Evolutionary conservation across 345 rosid species (phyloP), one percentile per base, ranked within the genome.

Genomic region (Eucalyptus pumila): DNA sequence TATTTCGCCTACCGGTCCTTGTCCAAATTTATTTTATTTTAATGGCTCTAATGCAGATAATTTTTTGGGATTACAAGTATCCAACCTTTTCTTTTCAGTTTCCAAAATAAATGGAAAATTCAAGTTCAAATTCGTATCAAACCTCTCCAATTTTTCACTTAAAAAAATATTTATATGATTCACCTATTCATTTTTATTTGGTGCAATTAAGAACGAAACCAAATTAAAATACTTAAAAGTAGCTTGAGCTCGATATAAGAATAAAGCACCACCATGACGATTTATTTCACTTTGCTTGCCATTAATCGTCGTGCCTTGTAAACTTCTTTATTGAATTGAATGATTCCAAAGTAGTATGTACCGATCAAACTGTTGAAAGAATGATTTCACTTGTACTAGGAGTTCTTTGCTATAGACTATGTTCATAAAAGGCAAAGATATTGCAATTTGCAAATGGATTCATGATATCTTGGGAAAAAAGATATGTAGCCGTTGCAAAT

Each of bases 301-400:
- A 19, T 44, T 5, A 69, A 34, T 16, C 23, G 2, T 3, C 42
- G 7, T 34, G 11, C 11, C 23, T 34, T 16, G 24, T 32, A 69
- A 67, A 17, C 12, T 69, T 69, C 2, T 69, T 1, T 32, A 69
- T 9, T 19, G 12, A 6, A 34, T 32, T 67, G 80, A 67, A 32
- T 67, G 42, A 67, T 32, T 32, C 80, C 3, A 15, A 67, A 32
- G 80, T 2, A 2, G 23, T 10, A 17, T 19, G 14, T 72, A 9
- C 44, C 0, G 0, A 5, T 34, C 2, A 0, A 17, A 34, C 14
- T 72, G 1, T 34, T 34, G 7, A 34, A 34, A 21, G 2, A 17
- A 72, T 65, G 76, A 65, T n/a, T n/a, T 65, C 76, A 7, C 11
- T 14, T 2, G 76, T 65, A n/a, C 37, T n/a, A 15, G 37, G 32